Evolutionary conservation across 371 early-diverging fungal species (phyloP).

Genomic region (Mucor mucedo): DNA sequence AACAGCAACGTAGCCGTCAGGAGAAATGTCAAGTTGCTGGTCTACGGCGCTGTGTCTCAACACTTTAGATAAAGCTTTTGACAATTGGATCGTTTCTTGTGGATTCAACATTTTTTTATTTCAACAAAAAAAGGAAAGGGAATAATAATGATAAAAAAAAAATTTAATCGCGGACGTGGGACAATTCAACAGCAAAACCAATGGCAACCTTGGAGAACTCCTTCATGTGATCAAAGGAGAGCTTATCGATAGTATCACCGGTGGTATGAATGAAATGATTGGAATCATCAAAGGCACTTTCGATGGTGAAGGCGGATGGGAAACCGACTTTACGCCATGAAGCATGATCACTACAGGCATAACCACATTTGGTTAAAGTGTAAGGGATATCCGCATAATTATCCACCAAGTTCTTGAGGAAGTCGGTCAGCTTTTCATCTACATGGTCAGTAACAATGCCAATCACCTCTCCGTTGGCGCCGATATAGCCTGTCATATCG

Average conservation of each 20-base stretch:
- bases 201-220: slow-evolving; percentile 84
- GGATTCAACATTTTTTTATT: background rate
- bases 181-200: slow-evolving; percentile 85
- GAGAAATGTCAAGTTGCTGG: slow-evolving; percentile 71
- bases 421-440: slow-evolving; percentile 67
- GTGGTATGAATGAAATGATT: slow-evolving; percentile 47
- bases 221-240: slow-evolving; percentile 86
- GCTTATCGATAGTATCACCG: slow-evolving; percentile 46
- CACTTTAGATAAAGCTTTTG: slow-evolving; percentile 79
- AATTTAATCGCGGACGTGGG: slow-evolving; percentile 42
- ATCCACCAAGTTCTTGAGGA: slow-evolving; percentile 59
- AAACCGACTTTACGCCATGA: slow-evolving; percentile 88
- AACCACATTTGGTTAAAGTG: slow-evolving; percentile 73
- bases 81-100: slow-evolving; percentile 49
- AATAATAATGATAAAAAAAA: background rate
- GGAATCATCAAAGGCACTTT: slow-evolving; percentile 73
- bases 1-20: slow-evolving; percentile 77
- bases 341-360: slow-evolving; percentile 81
- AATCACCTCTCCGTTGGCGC: slow-evolving; percentile 66
- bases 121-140: background rate
- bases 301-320: slow-evolving; percentile 87
- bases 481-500: slow-evolving; percentile 86
- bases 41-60: slow-evolving; percentile 86
- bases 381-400: slow-evolving; percentile 61
- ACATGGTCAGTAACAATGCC: slow-evolving; percentile 88